phyloP scores from a whole-genome alignment of 257 asterid species.

The Scutellaria minor region DNA sequence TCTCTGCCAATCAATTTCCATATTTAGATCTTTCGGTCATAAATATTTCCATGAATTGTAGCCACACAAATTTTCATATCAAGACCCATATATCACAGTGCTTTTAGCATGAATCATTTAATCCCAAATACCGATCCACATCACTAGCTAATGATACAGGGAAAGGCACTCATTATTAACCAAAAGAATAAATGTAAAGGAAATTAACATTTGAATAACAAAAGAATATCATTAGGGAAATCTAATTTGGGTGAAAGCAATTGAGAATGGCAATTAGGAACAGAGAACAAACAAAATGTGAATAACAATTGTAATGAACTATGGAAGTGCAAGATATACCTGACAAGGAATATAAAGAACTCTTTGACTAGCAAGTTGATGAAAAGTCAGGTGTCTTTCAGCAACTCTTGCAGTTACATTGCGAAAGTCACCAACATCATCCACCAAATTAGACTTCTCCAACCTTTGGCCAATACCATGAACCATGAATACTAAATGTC shows the following conservation, averaged over 20 bases:
- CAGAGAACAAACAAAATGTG: not conserved
- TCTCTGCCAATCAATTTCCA: slow-evolving; percentile 15
- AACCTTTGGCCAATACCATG: slow-evolving; percentile 98
- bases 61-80: not conserved
- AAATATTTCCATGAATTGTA: slow-evolving; percentile 15
- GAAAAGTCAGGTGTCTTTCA: slow-evolving; percentile 79
- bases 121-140: slow-evolving; percentile 9
- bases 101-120: not conserved
- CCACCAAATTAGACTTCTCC: slow-evolving; percentile 96
- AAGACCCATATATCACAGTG: not conserved
- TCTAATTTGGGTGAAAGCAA: not conserved
- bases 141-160: slow-evolving; percentile 6
- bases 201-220: slow-evolving; percentile 10
- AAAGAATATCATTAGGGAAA: slow-evolving; percentile 4
- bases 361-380: slow-evolving; percentile 88
- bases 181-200: not conserved
- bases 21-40: slow-evolving; percentile 3
- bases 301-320: slow-evolving; percentile 24
- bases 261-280: slow-evolving; percentile 11
- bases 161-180: not conserved
- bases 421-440: slow-evolving; percentile 90
- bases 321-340: slow-evolving; percentile 48
- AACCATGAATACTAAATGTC: slow-evolving; percentile 94
- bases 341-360: slow-evolving; percentile 94
- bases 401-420: slow-evolving; percentile 77